Evolutionary conservation across 2,329 filamentous ascomycete genomes (phyloP).

Genomic region (Aschersonia sp.): DNA sequence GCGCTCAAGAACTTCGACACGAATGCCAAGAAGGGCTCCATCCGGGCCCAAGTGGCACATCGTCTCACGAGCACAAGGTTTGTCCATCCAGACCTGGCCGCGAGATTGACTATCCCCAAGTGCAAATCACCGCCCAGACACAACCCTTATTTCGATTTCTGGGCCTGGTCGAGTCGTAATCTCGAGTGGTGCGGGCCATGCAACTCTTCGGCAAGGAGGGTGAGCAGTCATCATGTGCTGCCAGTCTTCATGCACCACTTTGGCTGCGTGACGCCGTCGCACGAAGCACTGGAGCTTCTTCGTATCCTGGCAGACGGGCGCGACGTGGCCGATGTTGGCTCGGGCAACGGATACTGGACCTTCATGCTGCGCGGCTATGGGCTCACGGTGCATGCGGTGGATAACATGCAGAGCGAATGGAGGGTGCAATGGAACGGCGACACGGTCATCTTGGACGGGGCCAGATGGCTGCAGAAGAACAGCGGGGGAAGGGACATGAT

Average conservation of each 20-base stretch:
- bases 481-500: conserved; percentile 38
- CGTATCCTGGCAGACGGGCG: conserved; percentile 37
- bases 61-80: conserved; percentile 40
- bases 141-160: conserved; percentile 57
- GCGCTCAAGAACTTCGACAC: conserved; percentile 47
- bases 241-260: conserved; percentile 70
- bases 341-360: conserved; percentile 64
- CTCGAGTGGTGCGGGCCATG: conserved; percentile 53
- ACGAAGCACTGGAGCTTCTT: conserved; percentile 49
- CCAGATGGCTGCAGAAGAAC: conserved; percentile 37
- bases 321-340: conserved; percentile 50
- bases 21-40: conserved; percentile 49
- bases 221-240: conserved; percentile 50
- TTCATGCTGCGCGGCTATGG: conserved; percentile 51
- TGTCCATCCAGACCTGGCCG: conserved; percentile 27
- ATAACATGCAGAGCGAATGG: conserved; percentile 55
- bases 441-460: conserved; percentile 47
- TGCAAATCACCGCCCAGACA: conserved; percentile 25
- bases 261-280: conserved; percentile 55
- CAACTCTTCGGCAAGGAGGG: conserved; percentile 32
- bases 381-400: conserved; percentile 41
- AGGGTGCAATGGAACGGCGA: conserved; percentile 54
- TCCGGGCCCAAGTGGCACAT: conserved; percentile 39
- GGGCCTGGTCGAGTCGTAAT: conserved; percentile 47
- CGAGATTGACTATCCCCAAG: conserved; percentile 28